Evolutionary conservation across 768 basidiomycete species (phyloP), one percentile per base, ranked within the genome.

Genomic region (Mycena galopus): DNA sequence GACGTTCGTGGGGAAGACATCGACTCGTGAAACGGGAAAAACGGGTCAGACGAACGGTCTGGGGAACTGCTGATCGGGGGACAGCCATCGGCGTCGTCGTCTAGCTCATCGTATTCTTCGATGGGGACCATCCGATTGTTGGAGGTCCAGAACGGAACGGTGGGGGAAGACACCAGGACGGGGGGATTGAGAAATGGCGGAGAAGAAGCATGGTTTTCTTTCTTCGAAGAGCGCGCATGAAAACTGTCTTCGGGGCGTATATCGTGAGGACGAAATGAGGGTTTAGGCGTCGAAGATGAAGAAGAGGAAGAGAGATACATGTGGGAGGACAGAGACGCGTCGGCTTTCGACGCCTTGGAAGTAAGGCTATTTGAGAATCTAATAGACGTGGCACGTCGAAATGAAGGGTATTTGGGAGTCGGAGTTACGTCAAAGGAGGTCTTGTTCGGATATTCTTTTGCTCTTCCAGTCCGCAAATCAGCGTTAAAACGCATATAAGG

Each of bases 21-120:
- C 4, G 60, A 47, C 1, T 67, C 60, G 30, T 58, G 14, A 19
- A 21, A 29, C 17, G 70, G 74, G 50, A 75, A 75, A 50, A 72
- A 63, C 4, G 63, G 42, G 32, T 72, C 71, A 2, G 74, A 75
- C 12, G 69, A 75, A 37, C 68, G 65, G 29, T 61, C 37, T 4
- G 74, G 71, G 21, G 72, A 73, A 58, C 75, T 73, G 63, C 71
- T 75, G 55, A 63, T 30, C 11, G 71, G 71, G 9, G 75, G 71
- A 55, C 61, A 47, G 39, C 19, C 61, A 42, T n/a, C 35, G 19
- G 55, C 65, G 30, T 74, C 69, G 9, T 73, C 74, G 50, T 75
- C 74, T 29, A 66, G 42, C 17, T 61, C 64, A 37, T 61, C 64
- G 30, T 59, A n/a, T 30, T 72, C 68, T 66, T 63, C 63, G 59